These are phyloP conservation scores for Leccinum sublutescens DNA, from an alignment of 768 basidiomycete genomes.

Conservation along the genomic window DNA sequence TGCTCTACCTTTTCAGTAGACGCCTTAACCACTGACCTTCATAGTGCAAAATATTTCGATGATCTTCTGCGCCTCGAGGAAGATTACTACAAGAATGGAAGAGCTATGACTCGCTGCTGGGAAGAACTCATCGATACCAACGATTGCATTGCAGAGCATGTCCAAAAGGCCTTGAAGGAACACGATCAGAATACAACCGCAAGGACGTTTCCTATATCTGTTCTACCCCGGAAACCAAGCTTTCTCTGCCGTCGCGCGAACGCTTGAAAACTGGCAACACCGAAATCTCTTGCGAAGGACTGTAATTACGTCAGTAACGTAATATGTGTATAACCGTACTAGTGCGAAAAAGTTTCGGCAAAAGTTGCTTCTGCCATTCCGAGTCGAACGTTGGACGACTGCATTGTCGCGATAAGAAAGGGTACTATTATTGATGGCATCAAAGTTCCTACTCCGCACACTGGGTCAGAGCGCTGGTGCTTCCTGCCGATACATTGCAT, in stretches of 20 bases:
- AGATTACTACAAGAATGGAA: conserved; percentile 46
- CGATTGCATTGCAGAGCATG: conserved; percentile 33
- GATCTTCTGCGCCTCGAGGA: conserved; percentile 53
- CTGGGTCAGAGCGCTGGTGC: conserved; percentile 1
- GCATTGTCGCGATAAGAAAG: background rate
- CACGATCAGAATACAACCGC: conserved; percentile 49
- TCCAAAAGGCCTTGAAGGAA: conserved; percentile 42
- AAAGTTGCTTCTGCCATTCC: background rate
- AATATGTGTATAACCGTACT: background rate
- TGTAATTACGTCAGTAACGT: background rate
- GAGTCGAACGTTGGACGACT: background rate
- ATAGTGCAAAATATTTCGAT: conserved; percentile 53
- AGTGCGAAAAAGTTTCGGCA: conserved; percentile 2
- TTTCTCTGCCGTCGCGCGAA: conserved; percentile 9
- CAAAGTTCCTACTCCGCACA: conserved; percentile 6
- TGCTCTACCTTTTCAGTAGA: background rate
- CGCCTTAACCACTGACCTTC: conserved; percentile 3
- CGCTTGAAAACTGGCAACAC: background rate
- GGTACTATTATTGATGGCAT: conserved; percentile 7
- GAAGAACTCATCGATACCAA: conserved; percentile 44
- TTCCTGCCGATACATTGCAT: background rate
- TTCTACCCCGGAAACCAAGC: conserved; percentile 36
- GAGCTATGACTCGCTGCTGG: conserved; percentile 38
- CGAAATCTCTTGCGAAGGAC: background rate
- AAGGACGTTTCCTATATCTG: conserved; percentile 47